Evolutionary conservation across 2,329 filamentous ascomycete genomes (phyloP).

Genomic region (Sporothrix humicola): DNA sequence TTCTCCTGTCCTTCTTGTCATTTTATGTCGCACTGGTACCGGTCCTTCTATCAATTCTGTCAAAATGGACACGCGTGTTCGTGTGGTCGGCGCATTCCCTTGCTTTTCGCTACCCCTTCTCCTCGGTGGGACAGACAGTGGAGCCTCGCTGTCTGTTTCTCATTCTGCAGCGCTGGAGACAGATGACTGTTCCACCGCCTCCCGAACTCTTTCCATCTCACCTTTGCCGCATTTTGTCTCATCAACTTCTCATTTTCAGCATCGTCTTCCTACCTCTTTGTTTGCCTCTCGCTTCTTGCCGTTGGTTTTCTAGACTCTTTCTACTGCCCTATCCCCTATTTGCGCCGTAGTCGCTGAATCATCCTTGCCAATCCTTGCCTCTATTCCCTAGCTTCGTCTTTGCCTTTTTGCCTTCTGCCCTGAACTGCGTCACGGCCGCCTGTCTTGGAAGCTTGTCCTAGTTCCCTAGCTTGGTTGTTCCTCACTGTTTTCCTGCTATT

Average conservation of each 20-base stretch:
- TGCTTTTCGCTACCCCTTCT: background rate
- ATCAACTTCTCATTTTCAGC: background rate
- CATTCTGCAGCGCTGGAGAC: background rate
- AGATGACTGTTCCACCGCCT: background rate
- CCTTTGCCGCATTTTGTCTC: constrained; percentile 3
- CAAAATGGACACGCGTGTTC: background rate
- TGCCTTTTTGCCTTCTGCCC: background rate
- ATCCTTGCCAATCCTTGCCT: constrained; percentile 21
- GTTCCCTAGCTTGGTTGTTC: background rate
- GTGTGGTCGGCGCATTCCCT: background rate
- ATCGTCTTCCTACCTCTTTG: constrained; percentile 11
- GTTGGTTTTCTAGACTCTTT: background rate
- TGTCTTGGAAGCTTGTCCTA: constrained; percentile 12
- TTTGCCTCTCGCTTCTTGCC: background rate
- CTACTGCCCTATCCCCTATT: background rate
- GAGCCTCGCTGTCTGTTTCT: background rate
- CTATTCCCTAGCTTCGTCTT: background rate
- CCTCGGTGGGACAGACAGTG: background rate
- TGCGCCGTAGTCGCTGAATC: constrained; percentile 21
- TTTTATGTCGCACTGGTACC: background rate
- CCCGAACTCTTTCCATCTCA: background rate
- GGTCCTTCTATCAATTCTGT: background rate
- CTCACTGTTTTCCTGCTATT: background rate
- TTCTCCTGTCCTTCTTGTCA: background rate
- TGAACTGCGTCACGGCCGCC: constrained; percentile 18